These are phyloP conservation scores for Arabidopsis arenosa DNA, from an alignment of 345 rosid genomes.

Conservation along the genomic window DNA sequence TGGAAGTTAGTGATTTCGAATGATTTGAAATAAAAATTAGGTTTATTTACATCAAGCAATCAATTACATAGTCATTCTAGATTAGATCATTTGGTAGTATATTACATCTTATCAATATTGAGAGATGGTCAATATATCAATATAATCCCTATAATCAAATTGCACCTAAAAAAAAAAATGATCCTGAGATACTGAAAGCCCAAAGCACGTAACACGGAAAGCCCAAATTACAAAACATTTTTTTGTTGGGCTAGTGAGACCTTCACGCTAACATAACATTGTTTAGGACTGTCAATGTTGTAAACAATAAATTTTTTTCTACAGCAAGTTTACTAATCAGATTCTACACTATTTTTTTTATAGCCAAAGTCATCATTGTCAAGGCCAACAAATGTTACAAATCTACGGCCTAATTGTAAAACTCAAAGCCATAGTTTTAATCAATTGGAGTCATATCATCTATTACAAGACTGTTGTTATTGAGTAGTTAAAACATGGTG, in stretches of 20 bases:
- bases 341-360: no score
- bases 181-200: background rate
- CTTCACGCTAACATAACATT: background rate
- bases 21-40: background rate
- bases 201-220: background rate
- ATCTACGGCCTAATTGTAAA: no score
- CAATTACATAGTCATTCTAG: background rate
- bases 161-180: background rate
- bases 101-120: background rate
- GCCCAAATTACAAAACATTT: background rate
- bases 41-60: slow-evolving; percentile 13
- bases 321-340: background rate
- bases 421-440: no score
- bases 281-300: background rate
- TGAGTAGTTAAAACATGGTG: background rate
- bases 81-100: background rate
- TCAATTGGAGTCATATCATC: no score
- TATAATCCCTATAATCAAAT: no score
- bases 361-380: no score
- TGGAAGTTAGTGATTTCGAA: slow-evolving; percentile 16
- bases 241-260: background rate
- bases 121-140: no score
- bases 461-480: no score
- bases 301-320: no score
- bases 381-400: no score